Conservation (phyloP, 2,329 filamentous ascomycete genomes). For the Talaromyces islandicus region DNA sequence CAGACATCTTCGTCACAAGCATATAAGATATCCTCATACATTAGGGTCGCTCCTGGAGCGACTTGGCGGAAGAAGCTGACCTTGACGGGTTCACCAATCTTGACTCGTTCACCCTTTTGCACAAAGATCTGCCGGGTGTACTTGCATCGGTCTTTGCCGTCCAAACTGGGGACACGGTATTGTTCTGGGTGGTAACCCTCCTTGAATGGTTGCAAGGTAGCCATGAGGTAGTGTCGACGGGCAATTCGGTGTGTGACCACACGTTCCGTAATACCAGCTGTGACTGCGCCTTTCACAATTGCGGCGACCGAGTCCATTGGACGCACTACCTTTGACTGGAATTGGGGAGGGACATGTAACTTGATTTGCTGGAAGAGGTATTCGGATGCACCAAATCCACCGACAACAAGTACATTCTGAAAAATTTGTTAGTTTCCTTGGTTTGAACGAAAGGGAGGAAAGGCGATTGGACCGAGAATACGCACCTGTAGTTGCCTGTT, state of each 20-base stretch:
- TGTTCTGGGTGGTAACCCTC: slow-evolving; percentile 97
- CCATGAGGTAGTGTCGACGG: slow-evolving; percentile 97
- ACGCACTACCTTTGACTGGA: slow-evolving; percentile 95
- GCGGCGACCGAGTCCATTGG: slow-evolving; percentile 98
- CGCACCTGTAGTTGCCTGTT: slow-evolving; percentile 76
- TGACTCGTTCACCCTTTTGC: slow-evolving; percentile 96
- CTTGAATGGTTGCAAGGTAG: slow-evolving; percentile 96
- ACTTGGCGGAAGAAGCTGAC: slow-evolving; percentile 98
- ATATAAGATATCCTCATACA: slow-evolving; percentile 98
- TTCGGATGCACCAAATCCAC: slow-evolving; percentile 96
- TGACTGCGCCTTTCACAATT: slow-evolving; percentile 97
- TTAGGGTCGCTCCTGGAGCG: slow-evolving; percentile 89
- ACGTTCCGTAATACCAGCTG: slow-evolving; percentile 93
- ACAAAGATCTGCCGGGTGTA: slow-evolving; percentile 98
- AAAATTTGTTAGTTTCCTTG: neutral
- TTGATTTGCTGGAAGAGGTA: slow-evolving; percentile 99
- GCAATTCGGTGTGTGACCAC: slow-evolving; percentile 96
- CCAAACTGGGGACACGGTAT: slow-evolving; percentile 91
- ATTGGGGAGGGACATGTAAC: slow-evolving; percentile 94
- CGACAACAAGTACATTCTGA: slow-evolving; percentile 88
- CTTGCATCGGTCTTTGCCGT: slow-evolving; percentile 97
- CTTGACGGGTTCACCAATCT: slow-evolving; percentile 98
- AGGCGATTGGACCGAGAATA: neutral
- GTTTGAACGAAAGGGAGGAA: neutral
- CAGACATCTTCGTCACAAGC: slow-evolving; percentile 97